Evolutionary conservation across 257 asterid species (phyloP).

Genomic region (Lantana camara): DNA sequence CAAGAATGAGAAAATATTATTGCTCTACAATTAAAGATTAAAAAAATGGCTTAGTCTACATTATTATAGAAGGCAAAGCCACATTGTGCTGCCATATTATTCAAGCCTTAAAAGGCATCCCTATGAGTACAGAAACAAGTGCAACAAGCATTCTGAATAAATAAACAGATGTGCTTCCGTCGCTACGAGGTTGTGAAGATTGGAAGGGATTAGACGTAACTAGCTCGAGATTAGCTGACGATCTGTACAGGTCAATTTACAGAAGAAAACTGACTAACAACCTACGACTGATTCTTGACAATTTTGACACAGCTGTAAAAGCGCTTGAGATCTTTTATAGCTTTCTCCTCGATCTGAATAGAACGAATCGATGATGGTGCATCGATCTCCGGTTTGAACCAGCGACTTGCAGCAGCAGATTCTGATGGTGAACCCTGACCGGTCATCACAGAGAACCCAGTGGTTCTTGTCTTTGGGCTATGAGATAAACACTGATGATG

Average conservation of each 20-base stretch:
- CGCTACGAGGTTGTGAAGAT: too few species aligned
- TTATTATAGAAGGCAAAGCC: too few species aligned
- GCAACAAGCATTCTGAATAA: too few species aligned
- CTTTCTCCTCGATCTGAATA: slow-evolving; percentile 92
- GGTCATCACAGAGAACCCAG: slow-evolving; percentile 71
- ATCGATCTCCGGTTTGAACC: slow-evolving; percentile 88
- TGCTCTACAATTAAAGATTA: too few species aligned
- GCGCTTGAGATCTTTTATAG: slow-evolving; percentile 90
- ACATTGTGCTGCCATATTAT: too few species aligned
- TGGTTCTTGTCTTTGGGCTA: slow-evolving; percentile 72
- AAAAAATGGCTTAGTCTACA: too few species aligned
- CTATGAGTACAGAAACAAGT: too few species aligned
- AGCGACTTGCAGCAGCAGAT: slow-evolving; percentile 61
- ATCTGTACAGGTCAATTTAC: slow-evolving; percentile 38
- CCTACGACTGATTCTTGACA: slow-evolving; percentile 71
- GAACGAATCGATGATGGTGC: slow-evolving; percentile 78
- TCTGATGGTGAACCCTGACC: slow-evolving; percentile 88
- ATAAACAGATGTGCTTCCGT: too few species aligned
- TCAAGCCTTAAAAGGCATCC: too few species aligned
- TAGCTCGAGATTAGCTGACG: not conserved
- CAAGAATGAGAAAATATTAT: not conserved
- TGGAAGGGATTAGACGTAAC: not conserved
- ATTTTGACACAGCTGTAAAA: slow-evolving; percentile 80
- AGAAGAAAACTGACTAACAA: slow-evolving; percentile 19
- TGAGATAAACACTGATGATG: slow-evolving; percentile 51